Evolutionary conservation across 2,329 filamentous ascomycete species (phyloP), one percentile per base, ranked within the genome.

Genomic region (Nigrospora osmanthi): DNA sequence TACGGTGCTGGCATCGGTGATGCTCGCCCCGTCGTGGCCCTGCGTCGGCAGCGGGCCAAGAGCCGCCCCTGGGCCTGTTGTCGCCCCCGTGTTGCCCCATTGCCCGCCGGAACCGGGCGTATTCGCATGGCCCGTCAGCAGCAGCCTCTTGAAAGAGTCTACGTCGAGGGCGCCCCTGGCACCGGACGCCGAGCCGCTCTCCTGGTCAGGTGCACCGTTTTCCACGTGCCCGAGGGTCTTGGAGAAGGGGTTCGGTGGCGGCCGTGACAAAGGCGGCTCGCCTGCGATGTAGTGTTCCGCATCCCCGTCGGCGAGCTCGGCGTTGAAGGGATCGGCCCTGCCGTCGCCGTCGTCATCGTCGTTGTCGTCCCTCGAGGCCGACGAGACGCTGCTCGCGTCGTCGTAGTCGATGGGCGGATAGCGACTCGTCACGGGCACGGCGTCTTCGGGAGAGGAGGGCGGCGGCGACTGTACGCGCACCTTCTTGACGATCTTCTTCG

Each of bases 91-190:
- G 52, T 31, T 30, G 58, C 54, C 6, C 59, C 48, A 31, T 57
- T 53, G 49, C 58, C 63, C 49, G 59, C 50, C 40, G 48, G 52
- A 37, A 32, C 48, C 54, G 30, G 58, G 46, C 38, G 61, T 49
- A 36, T 66, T 74, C 33, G 76, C 60, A 54, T 81, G 78, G 16
- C 87, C 87, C 0, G 86, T 93, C 67, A 93, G 71, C 40, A 93
- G 72, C 49, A 93, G 66, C 47, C 83, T 76, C 57, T 82, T 83
- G 66, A 93, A 93, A 9, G 86, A 81, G 58, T 88, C 81, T 1
- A 91, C 87, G 58, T 93, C 85, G 50, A 91, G 64, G 0, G 79
- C 73, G 15, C 61, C 66, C 52, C 67, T 72, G 10, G 58, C 46
- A 48, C 58, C 12, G 49, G 64, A 55, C 52, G 63, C 44, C 53